phyloP scores from a whole-genome alignment of 345 rosid species.

The Diplotaxis tenuifolia region DNA sequence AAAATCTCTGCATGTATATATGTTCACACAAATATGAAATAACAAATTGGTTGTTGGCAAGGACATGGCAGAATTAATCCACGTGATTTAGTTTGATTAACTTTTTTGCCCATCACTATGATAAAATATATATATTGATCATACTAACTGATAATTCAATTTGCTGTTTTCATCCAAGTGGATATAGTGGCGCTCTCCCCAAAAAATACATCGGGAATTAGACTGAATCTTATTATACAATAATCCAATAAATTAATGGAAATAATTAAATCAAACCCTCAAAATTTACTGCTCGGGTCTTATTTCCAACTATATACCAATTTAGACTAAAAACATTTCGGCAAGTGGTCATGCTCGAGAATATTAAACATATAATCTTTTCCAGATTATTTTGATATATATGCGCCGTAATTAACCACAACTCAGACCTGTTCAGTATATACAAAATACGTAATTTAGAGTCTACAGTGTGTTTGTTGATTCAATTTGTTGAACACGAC shows the following conservation, averaged over 20 bases:
- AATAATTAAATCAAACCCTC: no score
- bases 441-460: not conserved
- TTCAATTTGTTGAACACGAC: constrained; percentile 5
- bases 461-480: not conserved
- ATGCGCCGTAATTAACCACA: not conserved
- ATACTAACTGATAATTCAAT: not conserved
- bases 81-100: constrained; percentile 8
- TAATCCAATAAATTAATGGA: no score
- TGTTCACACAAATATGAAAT: not conserved
- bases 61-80: not conserved
- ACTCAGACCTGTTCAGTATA: not conserved
- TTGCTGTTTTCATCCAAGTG: not conserved
- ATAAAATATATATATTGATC: not conserved
- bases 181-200: not conserved
- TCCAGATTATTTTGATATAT: not conserved
- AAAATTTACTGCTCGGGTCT: not conserved
- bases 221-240: no score
- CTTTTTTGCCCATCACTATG: constrained; percentile 4
- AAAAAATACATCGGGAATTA: no score
- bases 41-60: constrained; percentile 31
- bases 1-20: constrained; percentile 1
- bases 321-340: constrained; percentile 10
- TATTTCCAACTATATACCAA: not conserved
- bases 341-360: constrained; percentile 4
- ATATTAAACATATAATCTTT: not conserved